Base-by-base conservation (phyloP, 805 yeast species). In the Pichia phayaonensis region DNA sequence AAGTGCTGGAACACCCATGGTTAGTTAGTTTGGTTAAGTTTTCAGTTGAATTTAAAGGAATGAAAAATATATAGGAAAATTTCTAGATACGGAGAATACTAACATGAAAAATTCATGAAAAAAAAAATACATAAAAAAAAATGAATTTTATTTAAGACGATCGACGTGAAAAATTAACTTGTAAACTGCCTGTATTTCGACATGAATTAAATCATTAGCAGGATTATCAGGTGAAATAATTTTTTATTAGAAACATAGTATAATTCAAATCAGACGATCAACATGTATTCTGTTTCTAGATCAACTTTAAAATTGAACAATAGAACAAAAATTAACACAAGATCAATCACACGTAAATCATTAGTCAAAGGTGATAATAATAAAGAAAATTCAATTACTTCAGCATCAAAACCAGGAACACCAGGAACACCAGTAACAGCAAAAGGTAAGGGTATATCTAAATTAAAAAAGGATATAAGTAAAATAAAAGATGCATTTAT, bases 1-100 rank as follows among this genome's bases (percentile, higher is more conserved):
- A 61, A 94, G 83, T 22, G 99, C 97, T 56, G 99, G 99, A 57
- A 94, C 99, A 74, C 99, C 96, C 94, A 86, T 86, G 6, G 11
- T 16, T 34, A 34, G 8, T 34, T 16, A 34, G 16, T 15, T 34
- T 5, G 4, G 13, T 23, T 27, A 3, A 15, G 10, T n/a, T 39
- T 36, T 39, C 23, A 18, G 20, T 24, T 18, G 4, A 5, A 4
- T n/a, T 15, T 4, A 13, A 24, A 26, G 24, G 44, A 41, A n/a
- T 8, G n/a, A 16, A 8, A 8, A n/a, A 5, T 34, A 13, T 16
- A 29, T 13, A 13, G 7, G 13, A 29, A 13, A 34, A 20, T 34
- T 34, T 34, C 38, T 34, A 34, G 20, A 34, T 16, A 34, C 38
- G 38, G 43, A 22, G 21, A 26, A n/a, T 16, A 40, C 8, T 7